A percentile compares a stretch with the other conserved stretches of the same genome.
Evolutionary conservation across 2,329 filamentous ascomycete genomes (phyloP).

Genomic region (Truncatella angustata): DNA sequence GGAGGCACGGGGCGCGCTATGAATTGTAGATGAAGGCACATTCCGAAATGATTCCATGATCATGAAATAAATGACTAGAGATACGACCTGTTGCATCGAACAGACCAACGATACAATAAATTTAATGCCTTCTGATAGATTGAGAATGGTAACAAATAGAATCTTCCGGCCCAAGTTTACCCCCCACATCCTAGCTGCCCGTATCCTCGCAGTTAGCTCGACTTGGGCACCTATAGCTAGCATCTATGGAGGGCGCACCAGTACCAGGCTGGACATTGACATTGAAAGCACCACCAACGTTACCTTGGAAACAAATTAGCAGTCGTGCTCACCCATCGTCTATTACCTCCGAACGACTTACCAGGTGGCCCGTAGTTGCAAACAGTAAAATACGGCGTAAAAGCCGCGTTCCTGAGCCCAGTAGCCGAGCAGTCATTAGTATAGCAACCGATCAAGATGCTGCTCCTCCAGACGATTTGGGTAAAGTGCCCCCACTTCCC

Average conservation of each 20-base stretch:
- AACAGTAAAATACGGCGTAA: background rate
- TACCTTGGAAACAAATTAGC: background rate
- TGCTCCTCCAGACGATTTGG: background rate
- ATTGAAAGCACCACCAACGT: background rate
- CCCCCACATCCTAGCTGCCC: background rate
- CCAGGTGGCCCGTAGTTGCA: slow-evolving; percentile 1
- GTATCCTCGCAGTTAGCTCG: background rate
- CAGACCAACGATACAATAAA: too few relatives aligned
- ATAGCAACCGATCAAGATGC: background rate
- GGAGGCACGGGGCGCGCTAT: too few relatives aligned
- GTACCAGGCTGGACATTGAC: background rate
- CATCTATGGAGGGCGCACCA: background rate
- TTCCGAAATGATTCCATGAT: too few relatives aligned
- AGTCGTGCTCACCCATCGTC: background rate
- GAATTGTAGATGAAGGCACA: too few relatives aligned
- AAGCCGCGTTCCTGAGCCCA: background rate
- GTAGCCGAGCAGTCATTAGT: background rate
- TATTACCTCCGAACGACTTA: background rate
- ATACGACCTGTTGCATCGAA: too few relatives aligned
- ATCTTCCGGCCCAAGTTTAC: too few relatives aligned
- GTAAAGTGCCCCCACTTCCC: slow-evolving; percentile 1
- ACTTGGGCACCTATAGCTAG: background rate
- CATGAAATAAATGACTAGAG: too few relatives aligned
- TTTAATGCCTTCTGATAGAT: too few relatives aligned
- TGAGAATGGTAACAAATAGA: too few relatives aligned